These are phyloP conservation scores for Blastobotrys illinoisensis DNA, from an alignment of 1,139 yeast species.

Conservation along the genomic window DNA sequence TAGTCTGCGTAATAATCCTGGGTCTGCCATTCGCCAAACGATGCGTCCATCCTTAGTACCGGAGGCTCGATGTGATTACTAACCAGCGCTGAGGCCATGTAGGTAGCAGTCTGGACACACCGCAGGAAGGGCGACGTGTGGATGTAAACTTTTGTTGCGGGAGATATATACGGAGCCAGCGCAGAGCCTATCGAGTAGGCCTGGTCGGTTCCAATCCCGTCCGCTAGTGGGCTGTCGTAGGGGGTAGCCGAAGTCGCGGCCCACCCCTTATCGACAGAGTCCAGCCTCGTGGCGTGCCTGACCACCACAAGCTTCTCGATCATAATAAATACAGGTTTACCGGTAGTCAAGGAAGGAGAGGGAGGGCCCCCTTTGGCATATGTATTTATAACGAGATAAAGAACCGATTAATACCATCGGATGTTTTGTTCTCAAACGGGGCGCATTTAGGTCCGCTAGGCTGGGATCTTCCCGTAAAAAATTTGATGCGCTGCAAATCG, in stretches of 20 bases:
- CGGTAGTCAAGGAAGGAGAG: not conserved
- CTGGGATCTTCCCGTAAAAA: not conserved
- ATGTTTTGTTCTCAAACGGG: not conserved
- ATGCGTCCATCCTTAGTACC: conserved; percentile 30
- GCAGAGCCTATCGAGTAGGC: conserved; percentile 21
- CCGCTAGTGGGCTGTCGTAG: conserved; percentile 35
- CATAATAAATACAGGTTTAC: conserved; percentile 3
- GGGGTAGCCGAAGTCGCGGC: conserved; percentile 31
- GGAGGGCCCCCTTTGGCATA: not conserved
- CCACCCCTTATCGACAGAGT: conserved; percentile 31
- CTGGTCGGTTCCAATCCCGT: conserved; percentile 27
- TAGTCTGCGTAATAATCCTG: conserved; percentile 34
- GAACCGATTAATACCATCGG: not conserved
- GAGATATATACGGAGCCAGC: conserved; percentile 6
- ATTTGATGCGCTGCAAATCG: not conserved
- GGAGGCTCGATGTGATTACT: conserved; percentile 6
- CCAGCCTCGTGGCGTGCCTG: conserved; percentile 34
- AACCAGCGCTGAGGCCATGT: conserved; percentile 24
- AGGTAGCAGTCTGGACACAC: conserved; percentile 35
- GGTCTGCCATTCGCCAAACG: conserved; percentile 39
- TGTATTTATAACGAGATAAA: not conserved
- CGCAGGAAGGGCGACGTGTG: conserved; percentile 38
- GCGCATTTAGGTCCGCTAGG: not conserved
- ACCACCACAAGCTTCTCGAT: conserved; percentile 25
- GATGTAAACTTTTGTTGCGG: conserved; percentile 17